Base-by-base conservation (phyloP, 176 grass and related monocot species). In the Avena eriantha region DNA sequence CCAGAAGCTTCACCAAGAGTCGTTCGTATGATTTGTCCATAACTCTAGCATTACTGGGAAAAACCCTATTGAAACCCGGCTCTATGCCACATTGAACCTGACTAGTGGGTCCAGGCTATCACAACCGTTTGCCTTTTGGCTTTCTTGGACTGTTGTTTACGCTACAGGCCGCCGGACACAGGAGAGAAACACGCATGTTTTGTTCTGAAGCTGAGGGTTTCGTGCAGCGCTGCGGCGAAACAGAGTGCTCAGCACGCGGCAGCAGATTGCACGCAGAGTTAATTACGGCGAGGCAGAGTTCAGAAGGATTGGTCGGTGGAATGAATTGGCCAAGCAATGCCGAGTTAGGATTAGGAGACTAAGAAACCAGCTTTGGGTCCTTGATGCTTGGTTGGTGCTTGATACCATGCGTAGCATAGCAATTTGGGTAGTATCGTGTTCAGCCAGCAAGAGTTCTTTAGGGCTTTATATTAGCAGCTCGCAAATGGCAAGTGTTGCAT, bases 381-480 rank as follows among this genome's bases (percentile, higher is more conserved):
- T 5, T 14, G 60, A 64, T 64, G 60, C 23, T 29, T 59, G 21
- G 55, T 15, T 64, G 60, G 58, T 64, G 60, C 10, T 58, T 79
- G 29, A 72, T 84, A 29, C 41, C n/a, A 61, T 33, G 65, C 49
- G 15, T 64, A 24, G 26, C 24, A 29, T 10, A 19, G 31, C 16
- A 45, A 41, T 61, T 79, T 31, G 58, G 60, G 24, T 2, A 45
- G 63, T 35, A 29, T 19, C 23, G 15, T 74, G 77, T 57, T 66
- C 82, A 85, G 18, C 17, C 35, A 85, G 36, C 82, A 75, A 33
- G 45, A 26, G 79, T 55, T 80, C 24, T 64, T 64, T 67, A 66
- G 5, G 63, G 3, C 76, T 78, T 69, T 21, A 53, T 50, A 14
- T 53, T 53, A 39, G 36, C 36, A 58, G 57, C 57, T 74, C 54